Evolutionary conservation across 2,329 filamentous ascomycete genomes (phyloP), one percentile per base, ranked within the genome.

Genomic region (Pseudogymnoascus sp.): DNA sequence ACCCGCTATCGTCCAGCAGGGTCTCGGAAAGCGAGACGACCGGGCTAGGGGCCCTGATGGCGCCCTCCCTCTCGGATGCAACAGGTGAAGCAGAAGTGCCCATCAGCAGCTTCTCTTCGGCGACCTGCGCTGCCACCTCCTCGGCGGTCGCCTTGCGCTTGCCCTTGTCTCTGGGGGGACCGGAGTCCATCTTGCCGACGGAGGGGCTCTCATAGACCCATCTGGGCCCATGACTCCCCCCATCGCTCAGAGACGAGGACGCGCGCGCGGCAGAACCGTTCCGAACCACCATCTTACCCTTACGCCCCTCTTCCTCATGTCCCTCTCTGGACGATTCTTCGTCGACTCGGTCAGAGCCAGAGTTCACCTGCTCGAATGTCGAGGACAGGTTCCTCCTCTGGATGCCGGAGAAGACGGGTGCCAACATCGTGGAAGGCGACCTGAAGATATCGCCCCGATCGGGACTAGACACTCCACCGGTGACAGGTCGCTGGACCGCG

Each of bases 131-230:
- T 4, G n/a, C 46, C 28, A 31, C 26, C 46, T 33, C 46, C 26
- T 10, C 28, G 10, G 46, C 26, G 28, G 46, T 56, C 28, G 46
- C 46, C 1, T 6, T 12, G n/a, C 46, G 26, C n/a, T 56, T 56
- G 46, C 46, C 46, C 46, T 56, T 56, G 46, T 56, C 46, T 56
- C 46, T 56, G 26, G 46, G 26, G 46, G 46, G 46, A 56, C 46
- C 46, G 28, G n/a, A 56, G 26, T 56, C 46, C 46, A 56, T 56
- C 46, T 56, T 56, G 46, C 46, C 46, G 46, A 19, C 11, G 26
- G 46, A 33, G 26, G 46, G 46, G 46, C 46, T 56, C 46, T 56
- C 46, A 56, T 56, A 56, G 7, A 56, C 46, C 46, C 46, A 56
- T 19, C 26, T 31, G 46, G 46, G 26, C 7, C 3, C n/a, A 56